phyloP scores from a whole-genome alignment of 805 yeast species.

The Pichia eremophila region DNA sequence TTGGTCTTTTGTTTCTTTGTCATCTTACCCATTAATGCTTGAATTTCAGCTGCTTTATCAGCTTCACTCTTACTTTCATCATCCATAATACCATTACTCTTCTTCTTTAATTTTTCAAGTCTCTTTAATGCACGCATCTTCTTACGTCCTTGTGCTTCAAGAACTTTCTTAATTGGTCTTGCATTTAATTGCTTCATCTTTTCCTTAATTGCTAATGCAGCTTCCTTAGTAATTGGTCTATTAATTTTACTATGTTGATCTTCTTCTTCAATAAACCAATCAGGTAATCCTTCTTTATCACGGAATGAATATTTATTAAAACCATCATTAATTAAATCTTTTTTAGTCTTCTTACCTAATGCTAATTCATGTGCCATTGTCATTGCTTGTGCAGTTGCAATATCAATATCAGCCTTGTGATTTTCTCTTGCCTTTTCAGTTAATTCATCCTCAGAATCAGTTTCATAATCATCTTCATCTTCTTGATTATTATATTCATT shows the following conservation, averaged over 20 bases:
- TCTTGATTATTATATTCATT: slow-evolving; percentile 28
- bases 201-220: slow-evolving; percentile 67
- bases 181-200: slow-evolving; percentile 80
- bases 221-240: slow-evolving; percentile 94
- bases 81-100: slow-evolving; percentile 84
- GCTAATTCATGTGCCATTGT: slow-evolving; percentile 95
- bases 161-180: slow-evolving; percentile 96
- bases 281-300: slow-evolving; percentile 84
- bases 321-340: slow-evolving; percentile 86
- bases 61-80: slow-evolving; percentile 80
- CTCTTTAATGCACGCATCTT: slow-evolving; percentile 84
- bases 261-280: slow-evolving; percentile 96
- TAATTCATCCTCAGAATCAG: slow-evolving; percentile 42
- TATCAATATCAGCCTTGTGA: slow-evolving; percentile 60
- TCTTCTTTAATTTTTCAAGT: slow-evolving; percentile 82
- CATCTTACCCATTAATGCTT: slow-evolving; percentile 72
- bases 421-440: slow-evolving; percentile 32
- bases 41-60: slow-evolving; percentile 91
- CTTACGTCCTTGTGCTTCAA: slow-evolving; percentile 95
- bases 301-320: slow-evolving; percentile 87
- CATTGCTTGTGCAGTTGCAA: slow-evolving; percentile 95
- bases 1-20: slow-evolving; percentile 59
- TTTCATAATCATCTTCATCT: slow-evolving; percentile 36
- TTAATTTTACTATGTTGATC: slow-evolving; percentile 72
- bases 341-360: slow-evolving; percentile 72